A percentile compares a stretch with the other conserved stretches of the same genome.
phyloP scores from a whole-genome alignment of 2,329 filamentous ascomycete genomes.

The Aspergillus intermedius region DNA sequence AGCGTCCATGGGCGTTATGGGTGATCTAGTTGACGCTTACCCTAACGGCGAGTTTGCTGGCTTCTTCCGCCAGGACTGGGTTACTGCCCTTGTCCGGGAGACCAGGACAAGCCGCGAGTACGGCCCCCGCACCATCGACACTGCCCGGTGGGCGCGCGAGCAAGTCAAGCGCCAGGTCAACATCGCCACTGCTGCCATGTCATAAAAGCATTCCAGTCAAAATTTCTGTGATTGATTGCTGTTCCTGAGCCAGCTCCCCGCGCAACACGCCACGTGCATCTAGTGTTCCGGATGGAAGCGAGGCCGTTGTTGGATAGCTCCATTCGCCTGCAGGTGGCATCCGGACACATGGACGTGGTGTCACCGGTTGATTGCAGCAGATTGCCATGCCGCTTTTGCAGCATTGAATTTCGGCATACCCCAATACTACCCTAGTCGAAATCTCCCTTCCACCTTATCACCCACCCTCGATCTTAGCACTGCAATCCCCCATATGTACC shows the following conservation, averaged over 20 bases:
- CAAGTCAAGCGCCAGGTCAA: conserved; percentile 81
- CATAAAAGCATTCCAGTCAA: conserved; percentile 19
- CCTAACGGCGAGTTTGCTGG: conserved; percentile 79
- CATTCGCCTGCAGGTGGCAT: neutral
- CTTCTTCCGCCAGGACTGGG: conserved; percentile 85
- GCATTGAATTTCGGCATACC: neutral
- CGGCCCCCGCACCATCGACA: conserved; percentile 77
- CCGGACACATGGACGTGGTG: conserved; percentile 10
- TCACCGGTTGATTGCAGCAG: conserved; percentile 6
- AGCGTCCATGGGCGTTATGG: conserved; percentile 95
- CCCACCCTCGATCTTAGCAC: neutral
- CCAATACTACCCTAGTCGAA: neutral
- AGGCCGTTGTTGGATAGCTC: conserved; percentile 8
- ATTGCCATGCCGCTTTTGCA: neutral
- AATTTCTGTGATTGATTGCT: conserved; percentile 5
- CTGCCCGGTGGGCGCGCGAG: conserved; percentile 93
- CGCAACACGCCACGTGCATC: conserved; percentile 7
- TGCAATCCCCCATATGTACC: neutral
- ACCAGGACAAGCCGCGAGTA: conserved; percentile 85
- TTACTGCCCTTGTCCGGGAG: conserved; percentile 84
- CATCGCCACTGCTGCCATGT: conserved; percentile 34
- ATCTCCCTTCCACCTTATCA: neutral
- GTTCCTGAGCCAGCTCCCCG: conserved; percentile 8
- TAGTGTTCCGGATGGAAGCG: conserved; percentile 12
- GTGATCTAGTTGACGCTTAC: conserved; percentile 90